Base-by-base conservation (phyloP, 768 basidiomycete genomes). In the Pleurotus giganteus region DNA sequence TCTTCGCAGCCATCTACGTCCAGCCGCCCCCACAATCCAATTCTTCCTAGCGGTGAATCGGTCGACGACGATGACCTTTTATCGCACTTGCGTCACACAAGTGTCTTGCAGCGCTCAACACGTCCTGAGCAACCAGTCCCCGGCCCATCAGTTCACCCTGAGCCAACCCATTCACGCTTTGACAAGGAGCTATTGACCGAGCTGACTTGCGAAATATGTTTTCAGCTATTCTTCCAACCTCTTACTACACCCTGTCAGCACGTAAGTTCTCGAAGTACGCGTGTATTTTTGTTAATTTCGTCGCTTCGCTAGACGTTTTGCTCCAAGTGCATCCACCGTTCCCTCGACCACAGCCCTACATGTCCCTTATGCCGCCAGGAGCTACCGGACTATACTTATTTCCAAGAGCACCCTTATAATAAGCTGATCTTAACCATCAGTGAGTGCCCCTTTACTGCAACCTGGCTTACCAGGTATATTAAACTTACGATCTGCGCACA, bases 171-270 rank as follows among this genome's bases (percentile, higher is more conserved):
- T 34, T 63, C 68, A 4, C 66, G 69, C 41, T 79, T 88, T 55
- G 77, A 83, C 63, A 88, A 88, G 65, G 80, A 83, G 24, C 76
- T 89, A 11, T 69, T 83, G 21, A 62, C 78, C 9, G 88, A 94
- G 60, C 77, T 96, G 53, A 86, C 83, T 17, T 98, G 96, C 69
- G 90, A 94, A 68, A 94, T 98, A 29, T 98, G 96, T 71, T 89
- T 89, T 65, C 79, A 80, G 65, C 72, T 97, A 34, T 76, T 94
- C 60, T 85, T 85, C 71, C 84, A 91, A 59, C 94, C 96, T 4
- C 78, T 94, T 47, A 98, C 96, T 13, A 91, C 95, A 2, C 91
- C 92, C 11, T 98, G 96, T 69, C 95, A 98, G 69, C 96, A 98
- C 72, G 92, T 91, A 65, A 64, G 86, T 78, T 44, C 43, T 43